These are phyloP conservation scores for Ustilago tritici DNA, from an alignment of 1,284 basidiomycete species.

Conservation along the genomic window DNA sequence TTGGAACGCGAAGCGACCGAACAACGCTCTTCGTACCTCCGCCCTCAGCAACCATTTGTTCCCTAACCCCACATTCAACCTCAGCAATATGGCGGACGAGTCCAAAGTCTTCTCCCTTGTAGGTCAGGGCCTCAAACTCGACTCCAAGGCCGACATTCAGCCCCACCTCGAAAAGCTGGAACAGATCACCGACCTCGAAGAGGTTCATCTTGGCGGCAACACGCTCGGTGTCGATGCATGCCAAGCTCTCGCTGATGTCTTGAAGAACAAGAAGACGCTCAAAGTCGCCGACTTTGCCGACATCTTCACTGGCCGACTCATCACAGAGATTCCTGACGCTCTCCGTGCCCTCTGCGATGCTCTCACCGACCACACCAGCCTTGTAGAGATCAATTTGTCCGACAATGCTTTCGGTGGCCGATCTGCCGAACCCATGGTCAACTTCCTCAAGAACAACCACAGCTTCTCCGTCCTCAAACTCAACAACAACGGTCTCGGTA, in stretches of 20 bases:
- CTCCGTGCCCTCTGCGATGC: slow-evolving; percentile 89
- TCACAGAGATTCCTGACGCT: slow-evolving; percentile 92
- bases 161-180: slow-evolving; percentile 76
- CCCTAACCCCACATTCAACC: not conserved
- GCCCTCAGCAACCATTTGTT: not conserved
- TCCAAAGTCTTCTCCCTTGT: slow-evolving; percentile 53
- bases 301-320: slow-evolving; percentile 96
- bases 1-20: not conserved
- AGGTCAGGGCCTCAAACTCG: slow-evolving; percentile 79
- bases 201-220: slow-evolving; percentile 94
- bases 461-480: slow-evolving; percentile 86
- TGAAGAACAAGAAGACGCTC: slow-evolving; percentile 79
- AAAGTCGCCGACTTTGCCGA: slow-evolving; percentile 95
- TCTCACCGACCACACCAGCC: slow-evolving; percentile 81
- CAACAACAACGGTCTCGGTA: slow-evolving; percentile 98
- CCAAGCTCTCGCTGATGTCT: slow-evolving; percentile 82
- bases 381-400: slow-evolving; percentile 88
- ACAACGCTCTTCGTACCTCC: slow-evolving; percentile 4
- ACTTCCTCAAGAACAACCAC: slow-evolving; percentile 74
- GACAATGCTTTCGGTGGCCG: slow-evolving; percentile 98
- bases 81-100: slow-evolving; percentile 36
- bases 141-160: slow-evolving; percentile 82
- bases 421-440: slow-evolving; percentile 92
- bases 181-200: slow-evolving; percentile 77
- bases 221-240: slow-evolving; percentile 95